A percentile compares a stretch with the other conserved stretches of the same genome.
Conservation (phyloP, 371 early-diverging fungal genomes). For the Mucor circinelloides region DNA sequence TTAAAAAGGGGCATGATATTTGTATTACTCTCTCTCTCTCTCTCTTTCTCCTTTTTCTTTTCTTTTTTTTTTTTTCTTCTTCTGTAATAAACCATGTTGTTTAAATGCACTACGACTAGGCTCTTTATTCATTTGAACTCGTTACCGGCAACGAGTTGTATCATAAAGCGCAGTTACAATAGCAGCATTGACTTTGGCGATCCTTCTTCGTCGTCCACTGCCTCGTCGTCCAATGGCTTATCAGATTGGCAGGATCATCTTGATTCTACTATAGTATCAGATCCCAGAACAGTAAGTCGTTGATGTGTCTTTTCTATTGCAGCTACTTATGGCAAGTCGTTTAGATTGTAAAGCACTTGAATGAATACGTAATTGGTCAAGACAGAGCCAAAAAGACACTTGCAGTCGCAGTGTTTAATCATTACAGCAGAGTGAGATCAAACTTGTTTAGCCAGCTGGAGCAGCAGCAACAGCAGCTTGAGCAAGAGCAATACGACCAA, state of each 20-base stretch:
- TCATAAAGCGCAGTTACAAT: not conserved
- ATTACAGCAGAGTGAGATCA: conserved; percentile 77
- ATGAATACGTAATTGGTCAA: conserved; percentile 89
- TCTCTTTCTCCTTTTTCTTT: not conserved
- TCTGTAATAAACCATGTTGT: not conserved
- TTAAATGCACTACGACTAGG: not conserved
- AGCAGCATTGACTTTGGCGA: not conserved
- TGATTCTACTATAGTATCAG: conserved; percentile 9
- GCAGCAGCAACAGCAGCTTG: conserved; percentile 13
- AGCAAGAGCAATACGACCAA: conserved; percentile 4
- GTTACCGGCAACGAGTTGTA: not conserved
- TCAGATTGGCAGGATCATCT: conserved; percentile 3
- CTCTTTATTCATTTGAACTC: not conserved
- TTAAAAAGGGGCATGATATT: conserved; percentile 3
- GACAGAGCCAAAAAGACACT: conserved; percentile 79
- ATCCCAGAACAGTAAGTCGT: conserved; percentile 24
- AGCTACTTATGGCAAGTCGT: conserved; percentile 51
- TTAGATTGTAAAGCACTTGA: conserved; percentile 79
- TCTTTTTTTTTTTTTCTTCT: not conserved
- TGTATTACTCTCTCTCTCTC: not conserved
- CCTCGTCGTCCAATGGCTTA: not conserved
- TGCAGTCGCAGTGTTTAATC: conserved; percentile 86
- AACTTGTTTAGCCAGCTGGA: conserved; percentile 52
- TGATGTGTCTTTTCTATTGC: not conserved
- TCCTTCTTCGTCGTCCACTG: not conserved